Base-by-base conservation (phyloP, 2,329 filamentous ascomycete species). In the Cadophora malorum region DNA sequence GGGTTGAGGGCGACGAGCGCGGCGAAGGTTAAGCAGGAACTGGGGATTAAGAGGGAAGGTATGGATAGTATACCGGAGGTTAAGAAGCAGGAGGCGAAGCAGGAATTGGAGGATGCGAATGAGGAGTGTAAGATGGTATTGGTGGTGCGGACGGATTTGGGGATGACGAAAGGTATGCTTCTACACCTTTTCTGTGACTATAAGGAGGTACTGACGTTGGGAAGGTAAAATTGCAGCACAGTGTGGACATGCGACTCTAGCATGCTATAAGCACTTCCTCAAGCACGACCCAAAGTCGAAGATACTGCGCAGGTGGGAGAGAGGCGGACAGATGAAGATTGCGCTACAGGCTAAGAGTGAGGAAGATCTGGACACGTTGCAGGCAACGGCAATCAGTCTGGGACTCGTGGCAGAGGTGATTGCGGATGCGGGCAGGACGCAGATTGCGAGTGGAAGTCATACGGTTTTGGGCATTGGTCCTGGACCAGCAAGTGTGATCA, bases 81-180 rank as follows among this genome's bases (percentile, higher is more conserved):
- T 69, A 82, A 82, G 76, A 81, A 81, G 75, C 82, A 73, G 77
- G 73, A 49, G 23, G 70, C 68, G 25, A 74, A 74, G 64, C 67
- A 72, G 55, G 72, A 66, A 52, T 71, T 74, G 47, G 76, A 77
- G 62, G 74, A 74, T 23, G 82, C 79, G 56, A 84, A 82, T 28
- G 94, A 97, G 80, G 94, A 97, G 79, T 97, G 95, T 83, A 98
- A 98, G 82, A 84, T 98, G 67, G 93, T 97, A 16, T 83, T 99
- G 41, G 93, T 97, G 4, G 95, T 98, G 65, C 84, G 96, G 77
- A 97, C 93, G 21, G 96, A 99, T 81, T 81, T 99, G 75, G 95
- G 95, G 75, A 99, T 99, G 96, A 96, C 92, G 10, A 98, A 97
- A 82, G 95, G 95, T 96, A 83, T 55, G 5, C 5, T 9, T 38